Percentiles rank a stretch among this genome's conserved stretches.
These are phyloP conservation scores for Gillenia trifoliata DNA, from an alignment of 306 rosid genomes.

Conservation along the genomic window DNA sequence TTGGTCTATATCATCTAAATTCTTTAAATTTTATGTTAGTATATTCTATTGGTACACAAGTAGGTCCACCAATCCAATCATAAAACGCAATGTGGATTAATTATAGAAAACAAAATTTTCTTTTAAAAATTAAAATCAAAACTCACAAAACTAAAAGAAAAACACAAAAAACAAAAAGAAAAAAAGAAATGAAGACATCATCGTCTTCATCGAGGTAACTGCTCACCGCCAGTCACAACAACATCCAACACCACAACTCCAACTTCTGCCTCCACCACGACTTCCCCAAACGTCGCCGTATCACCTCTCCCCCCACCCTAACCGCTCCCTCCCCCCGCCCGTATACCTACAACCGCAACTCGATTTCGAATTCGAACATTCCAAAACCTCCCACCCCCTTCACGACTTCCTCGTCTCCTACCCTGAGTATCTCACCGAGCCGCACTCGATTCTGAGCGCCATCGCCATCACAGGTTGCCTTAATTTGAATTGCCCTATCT, in stretches of 20 bases:
- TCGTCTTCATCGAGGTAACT: too few relatives aligned
- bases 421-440: constrained; percentile 10
- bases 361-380: constrained; percentile 24
- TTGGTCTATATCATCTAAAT: too few relatives aligned
- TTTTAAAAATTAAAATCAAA: too few relatives aligned
- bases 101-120: too few relatives aligned
- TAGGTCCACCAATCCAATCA: too few relatives aligned
- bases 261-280: constrained; percentile 14
- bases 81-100: too few relatives aligned
- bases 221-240: background rate
- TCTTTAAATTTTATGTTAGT: too few relatives aligned
- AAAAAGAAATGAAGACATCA: too few relatives aligned
- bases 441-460: constrained; percentile 12
- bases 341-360: constrained; percentile 26
- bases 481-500: constrained; percentile 7
- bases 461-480: constrained; percentile 18
- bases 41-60: too few relatives aligned
- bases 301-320: too few relatives aligned
- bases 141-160: too few relatives aligned
- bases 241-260: constrained; percentile 9
- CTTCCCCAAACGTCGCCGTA: constrained; percentile 6
- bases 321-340: background rate
- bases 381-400: constrained; percentile 7
- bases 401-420: constrained; percentile 12
- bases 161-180: too few relatives aligned